phyloP scores from a whole-genome alignment of 2,329 filamentous ascomycete genomes.

The Pseudocercospora cruenta region DNA sequence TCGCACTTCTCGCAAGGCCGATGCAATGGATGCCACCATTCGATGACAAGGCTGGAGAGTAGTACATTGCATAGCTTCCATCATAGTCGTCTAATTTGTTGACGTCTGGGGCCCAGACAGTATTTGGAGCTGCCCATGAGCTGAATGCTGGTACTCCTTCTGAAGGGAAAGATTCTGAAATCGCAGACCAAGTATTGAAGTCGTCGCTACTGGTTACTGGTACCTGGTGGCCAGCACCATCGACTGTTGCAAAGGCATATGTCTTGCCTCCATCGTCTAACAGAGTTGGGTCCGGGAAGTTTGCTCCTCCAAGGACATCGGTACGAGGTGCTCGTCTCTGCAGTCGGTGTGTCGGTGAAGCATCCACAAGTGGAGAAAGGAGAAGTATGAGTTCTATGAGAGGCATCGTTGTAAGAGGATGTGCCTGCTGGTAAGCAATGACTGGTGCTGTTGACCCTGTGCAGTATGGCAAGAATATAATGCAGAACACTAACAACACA shows the following conservation, averaged over 20 bases:
- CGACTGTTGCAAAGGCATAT: conserved; percentile 55
- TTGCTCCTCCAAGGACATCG: conserved; percentile 32
- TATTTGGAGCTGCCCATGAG: conserved; percentile 16
- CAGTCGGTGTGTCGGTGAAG: conserved; percentile 1
- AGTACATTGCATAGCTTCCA: conserved; percentile 34
- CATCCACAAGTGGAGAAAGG: background rate
- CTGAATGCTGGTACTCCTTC: conserved; percentile 26
- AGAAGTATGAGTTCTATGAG: background rate
- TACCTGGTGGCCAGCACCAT: conserved; percentile 49
- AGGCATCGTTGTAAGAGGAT: background rate
- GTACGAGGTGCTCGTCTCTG: conserved; percentile 13
- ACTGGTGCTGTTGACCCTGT: background rate
- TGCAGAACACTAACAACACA: background rate
- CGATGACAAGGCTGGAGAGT: conserved; percentile 27
- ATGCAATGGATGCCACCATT: conserved; percentile 31
- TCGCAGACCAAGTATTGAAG: conserved; percentile 44
- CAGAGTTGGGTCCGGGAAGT: conserved; percentile 61
- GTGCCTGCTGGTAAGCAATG: background rate
- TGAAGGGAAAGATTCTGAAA: conserved; percentile 56
- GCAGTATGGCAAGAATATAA: background rate
- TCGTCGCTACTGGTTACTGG: conserved; percentile 56
- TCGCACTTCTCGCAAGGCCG: conserved; percentile 27
- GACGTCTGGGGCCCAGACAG: conserved; percentile 64
- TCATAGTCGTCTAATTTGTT: conserved; percentile 42
- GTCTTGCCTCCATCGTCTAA: conserved; percentile 54